Evolutionary conservation across 179 eudicot genomes (phyloP).

Genomic region (Monotropa hypopitys): DNA sequence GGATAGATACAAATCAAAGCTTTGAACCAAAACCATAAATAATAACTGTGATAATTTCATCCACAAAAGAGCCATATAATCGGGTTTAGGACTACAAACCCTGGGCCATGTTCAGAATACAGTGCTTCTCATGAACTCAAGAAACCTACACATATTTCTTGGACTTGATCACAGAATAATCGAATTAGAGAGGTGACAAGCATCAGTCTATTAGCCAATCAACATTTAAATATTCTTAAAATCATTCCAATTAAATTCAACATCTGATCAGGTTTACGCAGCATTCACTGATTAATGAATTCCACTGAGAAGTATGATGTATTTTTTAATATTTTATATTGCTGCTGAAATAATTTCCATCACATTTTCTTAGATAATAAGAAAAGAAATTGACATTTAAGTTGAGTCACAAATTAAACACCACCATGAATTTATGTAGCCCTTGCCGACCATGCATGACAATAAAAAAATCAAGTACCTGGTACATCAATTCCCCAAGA

Average conservation of each 20-base stretch:
- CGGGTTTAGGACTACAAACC: background rate
- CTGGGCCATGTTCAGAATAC: background rate
- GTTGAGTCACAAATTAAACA: background rate
- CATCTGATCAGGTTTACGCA: background rate
- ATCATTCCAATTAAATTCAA: background rate
- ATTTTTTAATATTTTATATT: background rate
- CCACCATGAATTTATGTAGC: background rate
- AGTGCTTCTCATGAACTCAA: background rate
- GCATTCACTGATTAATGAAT: background rate
- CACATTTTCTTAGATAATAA: background rate
- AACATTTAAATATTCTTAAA: background rate
- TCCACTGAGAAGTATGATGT: background rate
- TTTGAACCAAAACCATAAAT: background rate
- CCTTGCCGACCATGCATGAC: background rate
- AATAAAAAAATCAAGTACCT: conserved; percentile 37
- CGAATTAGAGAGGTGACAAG: background rate
- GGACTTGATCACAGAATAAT: background rate
- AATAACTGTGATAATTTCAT: background rate
- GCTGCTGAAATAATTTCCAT: background rate
- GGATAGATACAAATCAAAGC: background rate
- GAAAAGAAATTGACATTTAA: background rate
- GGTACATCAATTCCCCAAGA: conserved; percentile 85
- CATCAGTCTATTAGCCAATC: background rate
- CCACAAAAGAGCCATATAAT: background rate
- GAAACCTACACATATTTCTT: background rate